phyloP scores from a whole-genome alignment of 495 filamentous ascomycete species.

The Penicillium cataractarum region DNA sequence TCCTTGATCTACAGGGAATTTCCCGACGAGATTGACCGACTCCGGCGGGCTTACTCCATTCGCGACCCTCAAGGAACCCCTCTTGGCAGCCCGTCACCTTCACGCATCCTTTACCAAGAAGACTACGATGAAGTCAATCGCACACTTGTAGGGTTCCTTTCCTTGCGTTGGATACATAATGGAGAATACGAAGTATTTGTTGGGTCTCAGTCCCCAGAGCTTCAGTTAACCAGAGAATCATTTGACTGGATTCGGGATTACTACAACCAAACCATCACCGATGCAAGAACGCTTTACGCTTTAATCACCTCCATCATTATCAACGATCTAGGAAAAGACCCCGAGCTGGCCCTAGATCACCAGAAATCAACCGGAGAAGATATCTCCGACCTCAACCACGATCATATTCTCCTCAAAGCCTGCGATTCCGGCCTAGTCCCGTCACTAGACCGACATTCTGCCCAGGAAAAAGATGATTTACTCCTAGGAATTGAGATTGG shows the following conservation, averaged over 20 bases:
- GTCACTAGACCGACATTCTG: conserved; percentile 29
- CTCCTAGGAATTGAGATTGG: conserved; percentile 48
- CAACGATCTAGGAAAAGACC: conserved; percentile 47
- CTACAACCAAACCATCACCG: conserved; percentile 16
- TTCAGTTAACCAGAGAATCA: conserved; percentile 19
- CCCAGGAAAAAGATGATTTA: conserved; percentile 30
- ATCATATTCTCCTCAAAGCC: conserved; percentile 39
- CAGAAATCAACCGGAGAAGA: conserved; percentile 29
- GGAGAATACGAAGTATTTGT: conserved; percentile 21
- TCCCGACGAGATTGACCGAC: conserved; percentile 20
- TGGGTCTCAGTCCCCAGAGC: conserved; percentile 14
- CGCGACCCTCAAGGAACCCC: conserved; percentile 12
- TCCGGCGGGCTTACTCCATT: conserved; percentile 25
- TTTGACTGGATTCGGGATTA: conserved; percentile 27
- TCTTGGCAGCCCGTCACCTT: conserved; percentile 11
- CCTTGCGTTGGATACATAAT: conserved; percentile 24
- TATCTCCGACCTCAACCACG: conserved; percentile 36
- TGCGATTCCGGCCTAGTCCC: conserved; percentile 29
- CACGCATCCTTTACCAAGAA: conserved; percentile 21
- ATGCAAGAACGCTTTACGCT: conserved; percentile 31
- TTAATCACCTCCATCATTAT: conserved; percentile 41
- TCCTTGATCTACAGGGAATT: conserved; percentile 18
- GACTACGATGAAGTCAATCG: conserved; percentile 27
- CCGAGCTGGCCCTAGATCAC: conserved; percentile 31
- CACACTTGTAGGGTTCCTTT: conserved; percentile 22